Base-by-base conservation (phyloP, 179 eudicot species). In the Pouteria campechiana region DNA sequence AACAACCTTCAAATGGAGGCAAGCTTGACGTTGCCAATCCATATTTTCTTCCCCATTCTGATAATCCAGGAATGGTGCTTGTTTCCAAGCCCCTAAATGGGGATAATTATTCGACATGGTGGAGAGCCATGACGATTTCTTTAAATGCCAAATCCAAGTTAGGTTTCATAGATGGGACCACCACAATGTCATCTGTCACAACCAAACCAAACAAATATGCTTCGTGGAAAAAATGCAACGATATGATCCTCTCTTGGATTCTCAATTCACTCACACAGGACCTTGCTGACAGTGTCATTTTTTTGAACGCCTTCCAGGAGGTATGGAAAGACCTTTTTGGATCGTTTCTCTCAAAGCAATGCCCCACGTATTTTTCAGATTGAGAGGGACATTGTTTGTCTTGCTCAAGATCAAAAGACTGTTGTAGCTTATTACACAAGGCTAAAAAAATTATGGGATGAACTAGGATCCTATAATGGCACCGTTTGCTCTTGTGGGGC, bases 301-400 rank as follows among this genome's bases (percentile, higher is more conserved):
- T 6, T 20, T 32, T 12, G 6, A 3, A 12, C 40, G 33, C 39
- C 6, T 38, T 40, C 13, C 30, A 13, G 0, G 52, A 32, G 9
- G 52, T 47, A 8, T 47, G 52, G 35, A 8, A 28, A 7, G 37
- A 15, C 23, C 49, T 44, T 44, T n/a, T 8, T 13, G 6, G 37
- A 44, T 8, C 39, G 40, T 18, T 47, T 47, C 4, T 32, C 52
- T 32, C 52, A 47, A 32, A n/a, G 18, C 28, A 47, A 47, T 47
- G 52, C 52, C 27, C 28, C 41, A n/a, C 31, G 40, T 6, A 32
- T 47, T 33, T 47, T 18, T 19, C 7, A 47, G n/a, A 47, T 47
- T 14, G 1, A 20, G 10, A 2, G 52, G 12, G 30, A 47, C 22
- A 30, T 44, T 15, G 37, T 5, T 11, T 29, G 7, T 17, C 37